phyloP scores from a whole-genome alignment of 1,284 basidiomycete species.

The Erythrobasidium hasegawianum region DNA sequence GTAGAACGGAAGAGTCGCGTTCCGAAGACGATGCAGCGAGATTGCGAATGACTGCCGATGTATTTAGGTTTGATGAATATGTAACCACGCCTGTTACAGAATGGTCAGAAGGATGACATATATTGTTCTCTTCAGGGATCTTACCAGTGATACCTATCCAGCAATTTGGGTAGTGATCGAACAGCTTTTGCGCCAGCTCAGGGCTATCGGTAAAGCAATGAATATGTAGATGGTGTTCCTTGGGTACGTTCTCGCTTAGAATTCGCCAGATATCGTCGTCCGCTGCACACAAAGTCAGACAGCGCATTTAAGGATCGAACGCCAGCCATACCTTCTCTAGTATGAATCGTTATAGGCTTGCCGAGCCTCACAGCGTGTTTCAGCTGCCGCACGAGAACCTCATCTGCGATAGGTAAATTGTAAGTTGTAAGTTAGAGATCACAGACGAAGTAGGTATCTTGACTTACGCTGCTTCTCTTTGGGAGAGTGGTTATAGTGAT shows the following conservation, averaged over 20 bases:
- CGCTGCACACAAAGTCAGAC: conserved; percentile 69
- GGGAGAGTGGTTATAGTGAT: conserved; percentile 72
- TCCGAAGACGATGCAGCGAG: conserved; percentile 50
- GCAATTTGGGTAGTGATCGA: conserved; percentile 70
- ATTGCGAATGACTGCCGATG: conserved; percentile 58
- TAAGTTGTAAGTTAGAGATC: not conserved
- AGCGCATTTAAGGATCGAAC: conserved; percentile 55
- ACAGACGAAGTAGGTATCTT: not conserved
- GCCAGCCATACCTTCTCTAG: conserved; percentile 52
- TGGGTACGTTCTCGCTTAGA: conserved; percentile 65
- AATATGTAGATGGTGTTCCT: conserved; percentile 63
- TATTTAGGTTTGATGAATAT: conserved; percentile 66
- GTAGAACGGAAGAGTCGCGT: conserved; percentile 48
- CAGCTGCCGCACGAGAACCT: conserved; percentile 64
- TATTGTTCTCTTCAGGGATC: conserved; percentile 14
- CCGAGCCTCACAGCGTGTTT: conserved; percentile 61
- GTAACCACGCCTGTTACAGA: conserved; percentile 63
- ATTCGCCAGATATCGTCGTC: conserved; percentile 73
- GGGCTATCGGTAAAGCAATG: conserved; percentile 78
- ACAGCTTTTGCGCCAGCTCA: conserved; percentile 63
- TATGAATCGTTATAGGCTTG: conserved; percentile 74
- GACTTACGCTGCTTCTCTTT: conserved; percentile 57
- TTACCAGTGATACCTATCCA: conserved; percentile 73
- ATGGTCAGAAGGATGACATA: not conserved
- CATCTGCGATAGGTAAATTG: conserved; percentile 41